Percentiles rank a stretch among this genome's conserved stretches.
phyloP scores from a whole-genome alignment of 139 green algal species.

The Chlorella sp. region DNA sequence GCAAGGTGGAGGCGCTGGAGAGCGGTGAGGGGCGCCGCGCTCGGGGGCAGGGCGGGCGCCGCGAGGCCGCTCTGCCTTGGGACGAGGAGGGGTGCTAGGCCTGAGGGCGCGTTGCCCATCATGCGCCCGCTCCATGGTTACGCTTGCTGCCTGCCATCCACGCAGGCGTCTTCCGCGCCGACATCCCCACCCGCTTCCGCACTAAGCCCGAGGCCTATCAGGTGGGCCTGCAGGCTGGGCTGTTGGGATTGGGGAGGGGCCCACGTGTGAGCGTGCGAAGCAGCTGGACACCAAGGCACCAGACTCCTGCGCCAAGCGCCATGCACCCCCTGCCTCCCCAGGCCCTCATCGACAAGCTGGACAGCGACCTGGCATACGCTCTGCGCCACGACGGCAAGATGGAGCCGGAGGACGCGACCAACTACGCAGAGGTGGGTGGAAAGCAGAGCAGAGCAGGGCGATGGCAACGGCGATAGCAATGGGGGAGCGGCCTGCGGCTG shows the following conservation, averaged over 20 bases:
- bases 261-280: no score
- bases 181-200: conserved; percentile 91
- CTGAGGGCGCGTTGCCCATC: no score
- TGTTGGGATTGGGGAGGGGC: no score
- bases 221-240: conserved; percentile 33
- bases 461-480: not conserved
- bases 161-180: conserved; percentile 90
- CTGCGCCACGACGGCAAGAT: conserved; percentile 62
- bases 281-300: no score
- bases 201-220: conserved; percentile 78
- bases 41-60: not conserved
- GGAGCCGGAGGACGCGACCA: conserved; percentile 59
- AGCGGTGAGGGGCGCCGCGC: conserved; percentile 10
- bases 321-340: no score
- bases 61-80: no score
- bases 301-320: no score
- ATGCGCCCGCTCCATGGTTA: not conserved
- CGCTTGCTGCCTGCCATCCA: not conserved
- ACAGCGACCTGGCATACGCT: conserved; percentile 89
- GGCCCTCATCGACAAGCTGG: conserved; percentile 88
- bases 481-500: no score
- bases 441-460: not conserved
- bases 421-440: conserved; percentile 66
- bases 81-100: no score
- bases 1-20: conserved; percentile 89